Evolutionary conservation across 495 filamentous ascomycete species (phyloP), one percentile per base, ranked within the genome.

Genomic region (Daldinia bambusicola): DNA sequence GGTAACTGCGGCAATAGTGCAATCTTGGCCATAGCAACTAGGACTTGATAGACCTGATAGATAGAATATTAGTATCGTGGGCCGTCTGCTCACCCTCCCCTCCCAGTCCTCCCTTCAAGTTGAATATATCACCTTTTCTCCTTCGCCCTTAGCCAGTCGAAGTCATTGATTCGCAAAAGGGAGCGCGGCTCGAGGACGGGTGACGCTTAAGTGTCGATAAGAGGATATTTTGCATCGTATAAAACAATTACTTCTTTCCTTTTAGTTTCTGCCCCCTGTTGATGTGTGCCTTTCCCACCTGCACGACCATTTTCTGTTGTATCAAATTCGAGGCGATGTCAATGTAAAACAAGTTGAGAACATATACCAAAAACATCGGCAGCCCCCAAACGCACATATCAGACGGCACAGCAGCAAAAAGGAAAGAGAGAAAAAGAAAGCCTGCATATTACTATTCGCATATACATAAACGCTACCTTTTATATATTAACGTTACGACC

Each of bases 21-120:
- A 70, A 70, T 55, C 66, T 70, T 74, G 67, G 66, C 71, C 67
- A 67, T 40, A 52, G n/a, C 66, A 74, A 67, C 71, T 74, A 74
- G 67, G 71, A 70, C 43, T 18, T 48, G 43, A 48, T 20, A 48
- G 56, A 63, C 43, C 6, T 37, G 37, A 63, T 70, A 70, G 66
- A 66, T 55, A 63, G 53, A 70, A 36, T 69, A 73, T 66, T 67
- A 74, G 70, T 62, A 72, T 66, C 65, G 40, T 63, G 53, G 53
- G 36, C 63, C 51, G 34, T 56, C 71, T 71, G 32, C 36, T 43
- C 63, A 51, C 12, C 43, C 18, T 20, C 18, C 7, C 63, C 56
- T 53, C 37, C 20, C 1, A 31, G 18, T 41, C 38, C 34, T 66
- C 63, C 69, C 68, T 74, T 48, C 55, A 60, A 16, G 67, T 66